These are phyloP conservation scores for Microdochium nivale DNA, from an alignment of 2,329 filamentous ascomycete genomes.

Conservation along the genomic window DNA sequence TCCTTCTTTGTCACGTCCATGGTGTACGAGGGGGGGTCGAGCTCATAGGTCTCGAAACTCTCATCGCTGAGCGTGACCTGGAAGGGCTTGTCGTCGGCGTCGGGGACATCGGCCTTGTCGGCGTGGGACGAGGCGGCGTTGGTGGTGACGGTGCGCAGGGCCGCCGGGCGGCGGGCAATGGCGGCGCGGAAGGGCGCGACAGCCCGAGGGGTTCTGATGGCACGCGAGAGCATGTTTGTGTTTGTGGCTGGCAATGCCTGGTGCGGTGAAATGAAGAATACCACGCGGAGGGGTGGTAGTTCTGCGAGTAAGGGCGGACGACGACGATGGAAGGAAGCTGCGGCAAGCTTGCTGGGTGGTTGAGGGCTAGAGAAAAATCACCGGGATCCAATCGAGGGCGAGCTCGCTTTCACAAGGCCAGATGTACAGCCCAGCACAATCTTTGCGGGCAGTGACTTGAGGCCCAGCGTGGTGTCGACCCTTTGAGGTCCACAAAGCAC, in stretches of 20 bases:
- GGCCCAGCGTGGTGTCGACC: neutral
- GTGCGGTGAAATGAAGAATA: neutral
- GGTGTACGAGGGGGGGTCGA: conserved; percentile 91
- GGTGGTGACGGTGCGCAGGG: conserved; percentile 78
- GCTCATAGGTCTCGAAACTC: conserved; percentile 98
- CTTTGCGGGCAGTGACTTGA: neutral
- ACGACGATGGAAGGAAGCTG: neutral
- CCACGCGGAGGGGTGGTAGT: neutral
- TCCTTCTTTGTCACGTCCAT: conserved; percentile 94
- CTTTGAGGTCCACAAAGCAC: neutral
- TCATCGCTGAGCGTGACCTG: conserved; percentile 89
- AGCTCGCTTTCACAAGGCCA: neutral
- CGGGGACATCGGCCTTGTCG: conserved; percentile 59
- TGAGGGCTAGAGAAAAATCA: neutral
- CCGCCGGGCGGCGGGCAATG: conserved; percentile 32
- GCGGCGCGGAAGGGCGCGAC: conserved; percentile 45
- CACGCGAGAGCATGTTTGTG: conserved; percentile 58
- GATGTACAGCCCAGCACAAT: neutral
- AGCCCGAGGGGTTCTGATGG: conserved; percentile 53
- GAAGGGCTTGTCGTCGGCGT: conserved; percentile 77
- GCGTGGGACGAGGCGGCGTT: conserved; percentile 88
- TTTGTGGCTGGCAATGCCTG: neutral
- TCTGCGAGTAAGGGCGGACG: neutral
- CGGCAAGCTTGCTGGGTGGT: neutral
- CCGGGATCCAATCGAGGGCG: neutral